Evolutionary conservation across 2,329 filamentous ascomycete species (phyloP), one percentile per base, ranked within the genome.

Genomic region (Ophiosphaerella korrae): DNA sequence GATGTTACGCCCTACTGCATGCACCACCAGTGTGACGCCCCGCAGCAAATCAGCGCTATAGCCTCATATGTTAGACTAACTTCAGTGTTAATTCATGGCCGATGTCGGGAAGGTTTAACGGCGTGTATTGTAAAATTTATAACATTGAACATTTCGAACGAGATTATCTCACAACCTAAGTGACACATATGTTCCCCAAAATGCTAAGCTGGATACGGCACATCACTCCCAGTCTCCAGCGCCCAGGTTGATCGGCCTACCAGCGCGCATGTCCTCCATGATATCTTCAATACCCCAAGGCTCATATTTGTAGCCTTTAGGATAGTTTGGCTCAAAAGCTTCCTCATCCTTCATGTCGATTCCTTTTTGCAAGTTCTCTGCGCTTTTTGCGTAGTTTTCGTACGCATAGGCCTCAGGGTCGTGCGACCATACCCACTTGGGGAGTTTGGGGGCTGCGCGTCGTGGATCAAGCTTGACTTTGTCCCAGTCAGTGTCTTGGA

Each of bases 401-500:
- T 76, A 76, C 3, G 74, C 75, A 50, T 79, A 78, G 3, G 68
- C 65, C 55, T 79, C 77, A 1, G 76, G 76, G 50, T 79, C 76
- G 54, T 78, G 76, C 29, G 59, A 64, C 71, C 73, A 78, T 3
- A 80, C 74, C 77, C 77, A 79, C 52, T 74, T 75, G 3, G 77
- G 77, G 2, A 75, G 71, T 58, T 77, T 76, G 32, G 76, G 75
- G 14, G 75, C 73, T 12, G 75, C 76, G 7, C 72, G 67, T 34
- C 74, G 71, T 0, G 76, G 76, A 53, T 78, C 74, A 2, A 77
- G 64, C 60, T 77, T 75, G 50, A 79, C 76, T 53, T 78, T 78
- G 49, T 75, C 71, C 77, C 77, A 79, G 58, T 80, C 75, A 9
- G 77, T 79, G 48, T 77, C 74, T 60, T 79, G 77, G 1, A 79